Base-by-base conservation (phyloP, 108 stramenopile genomes). In the Pseudonitzschia multiseries region DNA sequence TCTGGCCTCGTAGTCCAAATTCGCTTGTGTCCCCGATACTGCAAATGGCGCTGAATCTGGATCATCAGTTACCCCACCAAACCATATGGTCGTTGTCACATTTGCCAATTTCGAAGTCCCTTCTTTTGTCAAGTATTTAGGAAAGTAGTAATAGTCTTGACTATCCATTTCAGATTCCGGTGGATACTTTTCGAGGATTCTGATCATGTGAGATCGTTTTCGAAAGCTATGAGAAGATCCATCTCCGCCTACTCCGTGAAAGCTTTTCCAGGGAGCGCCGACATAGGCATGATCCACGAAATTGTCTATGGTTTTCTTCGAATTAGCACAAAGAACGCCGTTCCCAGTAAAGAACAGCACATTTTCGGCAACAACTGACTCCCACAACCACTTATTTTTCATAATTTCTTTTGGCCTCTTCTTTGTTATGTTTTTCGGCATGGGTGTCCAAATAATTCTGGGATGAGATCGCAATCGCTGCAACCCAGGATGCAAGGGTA, bases 301-400 rank as follows among this genome's bases (percentile, higher is more conserved):
- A 17, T 59, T 43, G 12, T 75, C 22, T 26, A 71, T n/a, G 0
- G 27, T 28, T 2, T 18, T 51, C 48, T 64, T 41, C 22, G 65
- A 69, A 65, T 83, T 86, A 27, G 75, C 70, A 65, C 86, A 86
- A 44, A 86, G 53, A 41, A 77, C 80, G 0, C 86, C 86, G 76
- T 86, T 86, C 15, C 86, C 86, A 28, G 71, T 62, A 77, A 86
- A 83, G 22, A 81, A 17, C 9, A 86, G 57, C 0, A 86, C 76
- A n/a, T 76, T 77, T 42, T 87, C 87, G 24, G 76, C 79, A 24
- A 71, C 51, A 18, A 87, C 24, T 31, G 60, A 50, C 24, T 83
- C 54, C 87, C 87, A 87, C 28, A 87, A 70, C 82, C 83, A 87
- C 32, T 26, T 29, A 8, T 66, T 61, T 66, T 76, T 72, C 69